These are phyloP conservation scores for Kandelia obovata DNA, from an alignment of 345 rosid species.

Conservation along the genomic window DNA sequence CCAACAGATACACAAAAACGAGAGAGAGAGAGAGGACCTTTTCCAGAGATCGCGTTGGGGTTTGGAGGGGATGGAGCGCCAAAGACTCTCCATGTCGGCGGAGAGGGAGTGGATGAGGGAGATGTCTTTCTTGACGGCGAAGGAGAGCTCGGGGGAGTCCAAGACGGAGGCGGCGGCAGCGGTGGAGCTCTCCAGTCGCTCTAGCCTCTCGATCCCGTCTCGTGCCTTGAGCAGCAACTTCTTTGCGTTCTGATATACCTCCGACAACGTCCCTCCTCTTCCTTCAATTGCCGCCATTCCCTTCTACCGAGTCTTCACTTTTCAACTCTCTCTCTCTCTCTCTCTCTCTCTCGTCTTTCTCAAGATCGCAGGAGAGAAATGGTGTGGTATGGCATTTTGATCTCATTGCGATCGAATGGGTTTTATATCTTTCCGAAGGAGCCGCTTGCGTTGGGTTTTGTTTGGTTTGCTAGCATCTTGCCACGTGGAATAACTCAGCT, in stretches of 20 bases:
- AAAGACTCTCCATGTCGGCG: constrained; percentile 73
- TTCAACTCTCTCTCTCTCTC: not conserved
- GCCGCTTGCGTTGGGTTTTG: no score
- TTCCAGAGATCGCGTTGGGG: constrained; percentile 94
- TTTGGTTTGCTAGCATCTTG: not conserved
- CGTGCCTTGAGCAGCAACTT: constrained; percentile 59
- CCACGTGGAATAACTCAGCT: no score
- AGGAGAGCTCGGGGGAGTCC: constrained; percentile 76
- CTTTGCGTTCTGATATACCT: constrained; percentile 54
- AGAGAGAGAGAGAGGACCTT: constrained; percentile 35
- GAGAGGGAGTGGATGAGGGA: constrained; percentile 57
- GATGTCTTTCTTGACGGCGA: constrained; percentile 66
- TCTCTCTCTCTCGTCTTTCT: not conserved
- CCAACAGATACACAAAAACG: not conserved
- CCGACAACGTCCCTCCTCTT: constrained; percentile 73
- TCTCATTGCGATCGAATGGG: no score
- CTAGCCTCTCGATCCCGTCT: constrained; percentile 81
- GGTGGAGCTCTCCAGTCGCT: constrained; percentile 59
- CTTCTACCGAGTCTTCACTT: not conserved
- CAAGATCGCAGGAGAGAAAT: no score
- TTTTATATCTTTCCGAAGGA: not conserved
- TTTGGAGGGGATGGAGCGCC: constrained; percentile 71
- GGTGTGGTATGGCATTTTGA: no score
- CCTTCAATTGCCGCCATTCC: constrained; percentile 19
- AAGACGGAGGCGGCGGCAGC: constrained; percentile 29